Percentiles rank a stretch among this genome's conserved stretches.
Evolutionary conservation across 805 yeast genomes (phyloP).

Genomic region (Saturnispora serradocipensis): DNA sequence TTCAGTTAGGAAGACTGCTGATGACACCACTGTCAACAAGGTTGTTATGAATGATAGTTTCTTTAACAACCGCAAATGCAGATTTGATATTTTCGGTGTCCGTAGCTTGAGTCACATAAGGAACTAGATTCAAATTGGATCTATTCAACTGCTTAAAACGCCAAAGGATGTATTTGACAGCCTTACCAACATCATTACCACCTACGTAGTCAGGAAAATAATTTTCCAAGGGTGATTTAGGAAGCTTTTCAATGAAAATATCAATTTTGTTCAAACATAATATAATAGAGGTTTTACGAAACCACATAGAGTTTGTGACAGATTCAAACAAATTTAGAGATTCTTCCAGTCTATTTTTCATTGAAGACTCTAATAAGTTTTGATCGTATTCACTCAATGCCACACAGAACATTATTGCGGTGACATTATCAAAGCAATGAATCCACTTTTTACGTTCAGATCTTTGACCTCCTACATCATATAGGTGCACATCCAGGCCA

Average conservation of each 20-base stretch:
- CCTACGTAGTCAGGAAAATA: conserved; percentile 89
- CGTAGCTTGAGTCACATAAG: conserved; percentile 91
- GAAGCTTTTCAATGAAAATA: conserved; percentile 76
- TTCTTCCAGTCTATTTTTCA: conserved; percentile 73
- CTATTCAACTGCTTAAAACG: conserved; percentile 79
- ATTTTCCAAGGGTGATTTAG: conserved; percentile 68
- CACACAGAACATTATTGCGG: conserved; percentile 82
- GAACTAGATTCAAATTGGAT: conserved; percentile 72
- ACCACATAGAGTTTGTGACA: conserved; percentile 89
- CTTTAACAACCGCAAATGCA: conserved; percentile 57
- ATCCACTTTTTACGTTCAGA: conserved; percentile 97
- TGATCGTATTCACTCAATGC: conserved; percentile 90
- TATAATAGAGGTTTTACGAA: conserved; percentile 76
- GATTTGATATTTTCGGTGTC: conserved; percentile 82
- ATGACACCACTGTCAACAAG: conserved; percentile 48
- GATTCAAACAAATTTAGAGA: conserved; percentile 80
- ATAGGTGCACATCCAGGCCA: conserved; percentile 51
- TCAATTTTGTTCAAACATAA: conserved; percentile 85
- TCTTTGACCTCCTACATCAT: conserved; percentile 93
- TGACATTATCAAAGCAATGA: conserved; percentile 90
- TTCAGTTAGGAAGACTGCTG: conserved; percentile 1
- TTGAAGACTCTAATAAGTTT: conserved; percentile 63
- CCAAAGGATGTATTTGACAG: conserved; percentile 88
- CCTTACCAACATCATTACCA: conserved; percentile 81
- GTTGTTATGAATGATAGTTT: conserved; percentile 47